phyloP scores from a whole-genome alignment of 2,329 filamentous ascomycete species.

The Ophiocordyceps robertsii region DNA sequence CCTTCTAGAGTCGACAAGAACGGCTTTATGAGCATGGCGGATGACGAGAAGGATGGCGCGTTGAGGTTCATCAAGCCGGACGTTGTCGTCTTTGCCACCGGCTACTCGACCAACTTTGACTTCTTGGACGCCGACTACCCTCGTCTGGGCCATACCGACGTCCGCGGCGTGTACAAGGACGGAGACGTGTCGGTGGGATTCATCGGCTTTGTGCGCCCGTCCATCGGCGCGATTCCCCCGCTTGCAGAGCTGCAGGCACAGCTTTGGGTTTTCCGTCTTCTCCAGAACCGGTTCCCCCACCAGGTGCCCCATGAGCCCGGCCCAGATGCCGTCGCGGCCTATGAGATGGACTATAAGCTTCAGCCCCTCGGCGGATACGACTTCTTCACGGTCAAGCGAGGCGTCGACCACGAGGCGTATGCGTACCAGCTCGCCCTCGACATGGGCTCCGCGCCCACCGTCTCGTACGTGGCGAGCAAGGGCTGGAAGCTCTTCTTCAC shows the following conservation, averaged over 20 bases:
- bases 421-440: conserved; percentile 35
- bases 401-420: conserved; percentile 35
- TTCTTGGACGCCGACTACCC: conserved; percentile 27
- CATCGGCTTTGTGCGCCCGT: conserved; percentile 33
- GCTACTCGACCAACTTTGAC: conserved; percentile 26
- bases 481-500: conserved; percentile 25
- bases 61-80: conserved; percentile 22
- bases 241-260: conserved; percentile 34
- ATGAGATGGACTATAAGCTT: conserved; percentile 27
- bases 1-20: conserved; percentile 21
- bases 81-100: conserved; percentile 32
- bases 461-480: conserved; percentile 18
- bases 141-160: conserved; percentile 30
- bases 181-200: conserved; percentile 26
- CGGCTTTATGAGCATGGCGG: conserved; percentile 22
- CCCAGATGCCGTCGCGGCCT: conserved; percentile 13
- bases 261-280: conserved; percentile 28
- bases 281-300: conserved; percentile 15
- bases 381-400: conserved; percentile 20
- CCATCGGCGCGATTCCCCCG: conserved; percentile 32
- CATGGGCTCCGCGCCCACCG: conserved; percentile 27
- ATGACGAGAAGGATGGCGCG: conserved; percentile 13
- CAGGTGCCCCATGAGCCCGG: conserved; percentile 6
- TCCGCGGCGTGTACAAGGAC: conserved; percentile 37
- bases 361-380: conserved; percentile 19